Percentiles rank a stretch among this genome's conserved stretches.
Conservation (phyloP, 2,329 filamentous ascomycete species). For the Colletotrichum chrysophilum region DNA sequence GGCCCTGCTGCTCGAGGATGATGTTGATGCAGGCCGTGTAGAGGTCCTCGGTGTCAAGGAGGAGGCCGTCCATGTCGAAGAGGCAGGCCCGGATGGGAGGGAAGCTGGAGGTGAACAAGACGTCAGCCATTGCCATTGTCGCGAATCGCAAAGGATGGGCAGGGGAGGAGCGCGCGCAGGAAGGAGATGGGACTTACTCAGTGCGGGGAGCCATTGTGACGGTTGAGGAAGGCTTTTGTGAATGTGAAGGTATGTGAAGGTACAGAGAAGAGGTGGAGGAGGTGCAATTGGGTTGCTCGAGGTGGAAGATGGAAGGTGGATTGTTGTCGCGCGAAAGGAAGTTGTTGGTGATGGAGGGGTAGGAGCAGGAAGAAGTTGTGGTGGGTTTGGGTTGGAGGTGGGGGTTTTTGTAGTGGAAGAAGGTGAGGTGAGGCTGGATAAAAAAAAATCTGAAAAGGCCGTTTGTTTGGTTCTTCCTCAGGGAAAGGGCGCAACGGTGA, state of each 20-base stretch:
- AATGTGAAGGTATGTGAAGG: not conserved
- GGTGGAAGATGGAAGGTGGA: not conserved
- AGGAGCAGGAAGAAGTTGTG: not conserved
- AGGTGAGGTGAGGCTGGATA: not conserved
- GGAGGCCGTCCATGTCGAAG: conserved; percentile 98
- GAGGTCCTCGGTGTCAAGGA: conserved; percentile 90
- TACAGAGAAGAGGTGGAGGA: not conserved
- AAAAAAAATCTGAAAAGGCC: not conserved
- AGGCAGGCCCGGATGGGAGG: conserved; percentile 87
- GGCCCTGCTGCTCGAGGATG: conserved; percentile 77
- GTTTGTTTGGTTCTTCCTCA: not conserved
- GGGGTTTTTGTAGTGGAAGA: not conserved
- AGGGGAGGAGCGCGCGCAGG: conserved; percentile 31
- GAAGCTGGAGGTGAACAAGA: conserved; percentile 55
- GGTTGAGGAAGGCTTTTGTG: not conserved
- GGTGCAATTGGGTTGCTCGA: not conserved
- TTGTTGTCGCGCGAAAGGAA: not conserved
- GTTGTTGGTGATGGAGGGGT: not conserved
- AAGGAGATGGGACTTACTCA: conserved; percentile 42
- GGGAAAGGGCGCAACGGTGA: not conserved
- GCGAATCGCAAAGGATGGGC: not conserved
- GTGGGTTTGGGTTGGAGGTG: not conserved
- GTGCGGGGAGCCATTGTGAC: conserved; percentile 46
- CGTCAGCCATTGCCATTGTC: not conserved
- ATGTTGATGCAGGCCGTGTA: conserved; percentile 87